These are phyloP conservation scores for Gypsophila paniculata DNA, from an alignment of 179 eudicot species.

Conservation along the genomic window DNA sequence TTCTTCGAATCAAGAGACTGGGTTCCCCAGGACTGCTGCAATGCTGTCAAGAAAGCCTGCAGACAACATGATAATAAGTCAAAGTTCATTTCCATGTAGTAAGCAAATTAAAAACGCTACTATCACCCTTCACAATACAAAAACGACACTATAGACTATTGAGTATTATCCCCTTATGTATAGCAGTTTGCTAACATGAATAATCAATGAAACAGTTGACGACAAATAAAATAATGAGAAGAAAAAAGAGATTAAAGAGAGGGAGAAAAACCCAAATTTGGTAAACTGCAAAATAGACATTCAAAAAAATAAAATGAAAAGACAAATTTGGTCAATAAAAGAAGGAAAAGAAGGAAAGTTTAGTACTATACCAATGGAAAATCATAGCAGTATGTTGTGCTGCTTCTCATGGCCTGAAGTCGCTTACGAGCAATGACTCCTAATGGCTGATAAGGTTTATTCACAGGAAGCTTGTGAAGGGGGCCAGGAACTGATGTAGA, in stretches of 20 bases:
- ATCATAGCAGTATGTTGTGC: conserved; percentile 97
- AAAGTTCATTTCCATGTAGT: neutral
- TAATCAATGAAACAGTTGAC: neutral
- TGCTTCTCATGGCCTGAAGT: conserved; percentile 83
- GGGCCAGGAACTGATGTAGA: conserved; percentile 51
- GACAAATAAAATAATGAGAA: neutral
- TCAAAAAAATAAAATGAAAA: neutral
- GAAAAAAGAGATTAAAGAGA: neutral
- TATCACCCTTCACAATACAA: neutral
- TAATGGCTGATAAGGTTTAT: conserved; percentile 62
- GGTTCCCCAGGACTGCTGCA: conserved; percentile 67
- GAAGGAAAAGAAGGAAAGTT: neutral
- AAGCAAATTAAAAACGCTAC: neutral
- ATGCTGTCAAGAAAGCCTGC: conserved; percentile 84
- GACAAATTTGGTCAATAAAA: neutral
- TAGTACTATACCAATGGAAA: conserved; percentile 73
- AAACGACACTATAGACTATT: too few relatives aligned
- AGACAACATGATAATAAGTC: conserved; percentile 15
- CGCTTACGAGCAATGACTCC: conserved; percentile 73
- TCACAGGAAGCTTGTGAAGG: conserved; percentile 72
- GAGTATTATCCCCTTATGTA: too few relatives aligned
- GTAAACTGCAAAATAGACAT: neutral
- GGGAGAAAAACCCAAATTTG: too few relatives aligned
- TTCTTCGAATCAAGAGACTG: conserved; percentile 35
- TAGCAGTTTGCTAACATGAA: neutral